Conservation (phyloP, 2,329 filamentous ascomycete genomes). For the Botrytis aclada region DNA sequence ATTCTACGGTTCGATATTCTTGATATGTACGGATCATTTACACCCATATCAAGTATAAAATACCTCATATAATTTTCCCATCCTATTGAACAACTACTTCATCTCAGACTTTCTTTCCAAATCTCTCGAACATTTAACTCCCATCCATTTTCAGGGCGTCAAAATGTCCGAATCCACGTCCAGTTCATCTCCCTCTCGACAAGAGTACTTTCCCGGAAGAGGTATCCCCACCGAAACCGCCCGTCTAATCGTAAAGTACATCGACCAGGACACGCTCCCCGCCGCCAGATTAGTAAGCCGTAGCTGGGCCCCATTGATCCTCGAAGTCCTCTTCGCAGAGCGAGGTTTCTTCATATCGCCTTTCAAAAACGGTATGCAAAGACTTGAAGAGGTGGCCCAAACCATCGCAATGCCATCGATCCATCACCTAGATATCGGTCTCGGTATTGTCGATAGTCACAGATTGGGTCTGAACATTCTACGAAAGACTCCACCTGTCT, state of each 20-base stretch:
- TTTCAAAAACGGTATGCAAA: neutral
- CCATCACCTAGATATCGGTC: neutral
- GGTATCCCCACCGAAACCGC: neutral
- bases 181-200: neutral
- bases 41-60: neutral
- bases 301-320: neutral
- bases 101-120: neutral
- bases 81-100: neutral
- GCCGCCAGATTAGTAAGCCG: neutral
- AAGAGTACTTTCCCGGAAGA: neutral
- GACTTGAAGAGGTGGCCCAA: neutral
- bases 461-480: neutral
- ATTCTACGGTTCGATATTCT: too few relatives aligned
- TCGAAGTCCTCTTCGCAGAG: neutral
- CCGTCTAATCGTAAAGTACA: neutral
- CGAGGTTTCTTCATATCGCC: neutral
- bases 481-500: neutral
- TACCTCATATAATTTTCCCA: accelerated
- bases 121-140: accelerated
- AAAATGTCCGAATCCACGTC: neutral
- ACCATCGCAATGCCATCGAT: neutral
- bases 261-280: neutral
- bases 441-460: neutral
- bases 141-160: accelerated
- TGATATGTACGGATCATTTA: neutral